Conservation (phyloP, 805 yeast genomes). For the Nakazawaea holstii region DNA sequence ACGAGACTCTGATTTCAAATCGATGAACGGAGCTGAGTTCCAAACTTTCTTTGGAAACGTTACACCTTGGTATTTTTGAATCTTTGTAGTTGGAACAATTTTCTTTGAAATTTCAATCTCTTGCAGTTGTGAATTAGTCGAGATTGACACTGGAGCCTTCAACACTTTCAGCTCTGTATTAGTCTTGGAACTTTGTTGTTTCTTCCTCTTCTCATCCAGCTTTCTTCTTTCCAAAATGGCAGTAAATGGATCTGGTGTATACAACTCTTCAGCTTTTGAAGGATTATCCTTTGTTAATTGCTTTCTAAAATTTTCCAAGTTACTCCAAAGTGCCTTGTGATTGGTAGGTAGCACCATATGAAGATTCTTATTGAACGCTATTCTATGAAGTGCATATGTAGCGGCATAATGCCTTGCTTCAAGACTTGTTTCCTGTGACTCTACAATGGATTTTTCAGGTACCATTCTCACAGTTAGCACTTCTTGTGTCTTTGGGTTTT, state of each 20-base stretch:
- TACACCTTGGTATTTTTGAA: conserved; percentile 6
- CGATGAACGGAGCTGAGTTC: conserved; percentile 66
- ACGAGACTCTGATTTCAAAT: conserved; percentile 60
- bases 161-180: conserved; percentile 47
- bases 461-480: conserved; percentile 50
- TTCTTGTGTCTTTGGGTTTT: conserved; percentile 79
- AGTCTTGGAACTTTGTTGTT: conserved; percentile 38
- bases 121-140: conserved; percentile 19
- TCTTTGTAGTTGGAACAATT: conserved; percentile 7
- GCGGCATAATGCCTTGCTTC: conserved; percentile 93
- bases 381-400: conserved; percentile 75
- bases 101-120: conserved; percentile 6
- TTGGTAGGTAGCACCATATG: conserved; percentile 84
- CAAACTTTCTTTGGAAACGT: conserved; percentile 53
- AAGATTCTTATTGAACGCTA: conserved; percentile 75
- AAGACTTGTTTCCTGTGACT: conserved; percentile 72
- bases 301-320: conserved; percentile 58
- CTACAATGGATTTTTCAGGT: conserved; percentile 43
- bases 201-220: conserved; percentile 32
- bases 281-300: conserved; percentile 40
- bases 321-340: conserved; percentile 75
- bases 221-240: conserved; percentile 57
- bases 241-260: conserved; percentile 72
- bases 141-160: conserved; percentile 40
- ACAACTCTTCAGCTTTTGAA: conserved; percentile 42